Evolutionary conservation across 306 rosid species (phyloP).

Genomic region (Styphnolobium japonicum): DNA sequence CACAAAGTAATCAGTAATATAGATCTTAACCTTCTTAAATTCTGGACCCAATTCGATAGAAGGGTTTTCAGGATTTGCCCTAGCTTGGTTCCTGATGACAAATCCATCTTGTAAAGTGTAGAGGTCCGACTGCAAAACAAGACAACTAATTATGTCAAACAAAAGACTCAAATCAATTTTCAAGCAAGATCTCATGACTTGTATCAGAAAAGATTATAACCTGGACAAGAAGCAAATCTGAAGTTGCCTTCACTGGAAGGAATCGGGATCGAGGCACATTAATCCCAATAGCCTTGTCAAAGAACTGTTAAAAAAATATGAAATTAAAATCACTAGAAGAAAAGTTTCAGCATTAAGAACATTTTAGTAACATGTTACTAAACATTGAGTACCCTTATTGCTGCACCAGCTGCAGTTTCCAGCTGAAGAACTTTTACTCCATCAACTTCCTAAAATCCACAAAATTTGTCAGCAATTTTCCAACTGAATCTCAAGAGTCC

Average conservation of each 20-base stretch:
- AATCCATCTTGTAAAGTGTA: slow-evolving; percentile 76
- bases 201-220: slow-evolving; percentile 37
- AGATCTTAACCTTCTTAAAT: slow-evolving; percentile 74
- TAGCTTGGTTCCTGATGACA: slow-evolving; percentile 62
- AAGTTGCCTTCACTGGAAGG: slow-evolving; percentile 97
- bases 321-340: slow-evolving; percentile 6
- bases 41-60: slow-evolving; percentile 95
- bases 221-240: slow-evolving; percentile 99
- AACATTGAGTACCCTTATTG: slow-evolving; percentile 68
- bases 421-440: slow-evolving; percentile 95
- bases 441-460: slow-evolving; percentile 75
- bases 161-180: background rate
- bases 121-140: slow-evolving; percentile 76
- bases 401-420: slow-evolving; percentile 99
- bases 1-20: background rate
- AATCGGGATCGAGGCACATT: slow-evolving; percentile 95
- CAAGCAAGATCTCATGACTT: background rate
- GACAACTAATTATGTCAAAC: slow-evolving; percentile 7
- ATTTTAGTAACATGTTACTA: background rate
- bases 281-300: slow-evolving; percentile 80
- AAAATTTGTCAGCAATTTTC: slow-evolving; percentile 25
- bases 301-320: slow-evolving; percentile 59
- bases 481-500: background rate
- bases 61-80: slow-evolving; percentile 84
- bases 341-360: background rate